Base-by-base conservation (phyloP, 2,329 filamentous ascomycete species). In the Dactylellina cionopaga region DNA sequence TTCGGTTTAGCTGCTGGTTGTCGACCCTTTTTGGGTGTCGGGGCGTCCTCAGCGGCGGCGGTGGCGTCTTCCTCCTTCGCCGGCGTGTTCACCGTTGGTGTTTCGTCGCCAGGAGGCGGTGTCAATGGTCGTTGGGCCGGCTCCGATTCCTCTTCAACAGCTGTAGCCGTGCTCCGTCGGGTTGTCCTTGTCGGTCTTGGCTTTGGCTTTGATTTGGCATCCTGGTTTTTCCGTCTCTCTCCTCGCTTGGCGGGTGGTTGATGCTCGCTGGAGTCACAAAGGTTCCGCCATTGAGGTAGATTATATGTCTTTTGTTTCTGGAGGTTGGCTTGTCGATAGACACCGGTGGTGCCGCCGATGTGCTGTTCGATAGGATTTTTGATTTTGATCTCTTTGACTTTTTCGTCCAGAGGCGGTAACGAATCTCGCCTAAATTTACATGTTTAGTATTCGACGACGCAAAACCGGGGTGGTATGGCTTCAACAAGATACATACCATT, bases 281-380 rank as follows among this genome's bases (percentile, higher is more conserved):
- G 85, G 62, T 91, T 87, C 76, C 92, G 92, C 95, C 95, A 99
- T 81, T 99, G 93, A 0, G 94, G 94, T 3, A 99, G 84, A 77
- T 97, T 99, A 83, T 99, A 99, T 11, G 92, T 92, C 79, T 95
- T 87, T 80, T 96, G 92, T 81, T 97, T 96, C 78, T 98, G 89
- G 70, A 99, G 93, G 79, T 99, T 99, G 78, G 95, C 92, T 80
- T 99, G 95, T 33, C 94, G 94, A 80, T 97, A 99, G 64, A 92
- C 96, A 64, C 95, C 96, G 79, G 94, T 92, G 55, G 91, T 92
- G 41, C 95, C 95, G 84, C 96, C 94, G 77, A 99, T 99, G 78
- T 99, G 95, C 81, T 99, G 95, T 79, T 92, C 96, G 80, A 99
- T 98, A 2, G 95, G 95, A 76, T 99, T 96, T 81, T 94, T 94